Conservation (phyloP, 2,329 filamentous ascomycete species). For the Claviceps quebecensis region DNA sequence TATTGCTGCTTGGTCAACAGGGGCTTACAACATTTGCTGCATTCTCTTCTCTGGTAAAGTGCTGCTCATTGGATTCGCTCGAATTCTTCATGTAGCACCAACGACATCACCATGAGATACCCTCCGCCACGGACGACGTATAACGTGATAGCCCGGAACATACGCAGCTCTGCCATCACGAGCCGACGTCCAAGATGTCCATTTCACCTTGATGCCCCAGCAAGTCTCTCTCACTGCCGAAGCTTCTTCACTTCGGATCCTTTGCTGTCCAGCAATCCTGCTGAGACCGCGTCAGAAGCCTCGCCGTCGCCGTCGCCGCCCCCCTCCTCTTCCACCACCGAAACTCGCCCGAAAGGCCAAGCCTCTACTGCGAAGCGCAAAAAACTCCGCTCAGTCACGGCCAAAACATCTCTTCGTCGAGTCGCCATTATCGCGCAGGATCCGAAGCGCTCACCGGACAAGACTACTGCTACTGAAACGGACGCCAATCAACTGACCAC, state of each 20-base stretch:
- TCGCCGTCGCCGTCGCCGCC: neutral
- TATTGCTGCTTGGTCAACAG: neutral
- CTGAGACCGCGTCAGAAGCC: constrained; percentile 8
- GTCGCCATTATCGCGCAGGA: constrained; percentile 77
- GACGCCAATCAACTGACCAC: constrained; percentile 26
- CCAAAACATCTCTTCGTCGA: constrained; percentile 65
- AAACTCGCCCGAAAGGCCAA: constrained; percentile 8
- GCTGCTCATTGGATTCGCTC: neutral
- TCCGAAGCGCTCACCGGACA: constrained; percentile 25
- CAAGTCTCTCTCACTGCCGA: constrained; percentile 37
- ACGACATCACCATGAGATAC: constrained; percentile 18
- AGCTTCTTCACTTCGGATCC: constrained; percentile 55
- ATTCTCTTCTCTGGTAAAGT: neutral
- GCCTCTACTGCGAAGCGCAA: constrained; percentile 28
- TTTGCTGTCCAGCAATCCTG: constrained; percentile 26
- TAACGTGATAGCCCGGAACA: constrained; percentile 15
- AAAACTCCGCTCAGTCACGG: constrained; percentile 27
- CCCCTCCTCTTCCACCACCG: constrained; percentile 3
- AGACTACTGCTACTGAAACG: constrained; percentile 9
- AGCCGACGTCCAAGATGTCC: constrained; percentile 16
- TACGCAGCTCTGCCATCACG: constrained; percentile 16
- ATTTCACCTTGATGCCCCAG: constrained; percentile 33
- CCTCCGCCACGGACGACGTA: constrained; percentile 19
- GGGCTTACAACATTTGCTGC: neutral
- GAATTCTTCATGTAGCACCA: constrained; percentile 10